Base-by-base conservation (phyloP, 768 basidiomycete genomes). In the Tricholoma saponaceum region DNA sequence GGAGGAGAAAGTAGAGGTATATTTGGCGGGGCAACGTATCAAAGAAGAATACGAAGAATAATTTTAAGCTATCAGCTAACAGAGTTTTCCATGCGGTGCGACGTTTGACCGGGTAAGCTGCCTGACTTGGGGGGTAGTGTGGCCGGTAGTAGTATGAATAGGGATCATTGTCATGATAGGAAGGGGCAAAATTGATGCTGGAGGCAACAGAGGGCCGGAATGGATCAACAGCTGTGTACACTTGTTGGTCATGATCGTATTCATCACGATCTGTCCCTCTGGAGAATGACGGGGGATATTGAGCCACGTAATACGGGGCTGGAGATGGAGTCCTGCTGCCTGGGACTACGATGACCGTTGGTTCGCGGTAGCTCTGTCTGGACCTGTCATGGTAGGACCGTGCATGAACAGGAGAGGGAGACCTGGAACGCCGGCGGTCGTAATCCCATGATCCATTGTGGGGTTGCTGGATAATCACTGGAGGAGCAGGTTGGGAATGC, bases 1-100 rank as follows among this genome's bases (percentile, higher is more conserved):
- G 76, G 18, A 89, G 70, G 9, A 87, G 79, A 12, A 70, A 20
- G 55, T 72, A 58, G 5, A 72, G 65, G 52, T 76, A 76, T 0
- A 72, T 51, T 46, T 72, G 62, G 18, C 70, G 65, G 1, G 72
- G 70, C 6, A 72, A 22, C 8, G 66, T 67, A 54, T 72, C 68
- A 18, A 68, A 28, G 18, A 66, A 37, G 54, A 72, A 70, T 12
- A 1, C 18, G 22, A 5, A 44, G 32, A 54, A 43, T 3, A 44
- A 39, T 5, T 9, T 43, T 9, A 54, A 20, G 28, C n/a, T 20
- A 9, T 44, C 53, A 43, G 8, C 13, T 12, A 44, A 18, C 30
- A 44, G 26, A 30, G 39, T 54, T 20, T 28, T 54, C 39, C 39
- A 23, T 12, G 25, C 39, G 10, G 47, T 30, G 2, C 26, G 28